Conservation (phyloP, 2,329 filamentous ascomycete genomes). For the Lecanicillium sp. region DNA sequence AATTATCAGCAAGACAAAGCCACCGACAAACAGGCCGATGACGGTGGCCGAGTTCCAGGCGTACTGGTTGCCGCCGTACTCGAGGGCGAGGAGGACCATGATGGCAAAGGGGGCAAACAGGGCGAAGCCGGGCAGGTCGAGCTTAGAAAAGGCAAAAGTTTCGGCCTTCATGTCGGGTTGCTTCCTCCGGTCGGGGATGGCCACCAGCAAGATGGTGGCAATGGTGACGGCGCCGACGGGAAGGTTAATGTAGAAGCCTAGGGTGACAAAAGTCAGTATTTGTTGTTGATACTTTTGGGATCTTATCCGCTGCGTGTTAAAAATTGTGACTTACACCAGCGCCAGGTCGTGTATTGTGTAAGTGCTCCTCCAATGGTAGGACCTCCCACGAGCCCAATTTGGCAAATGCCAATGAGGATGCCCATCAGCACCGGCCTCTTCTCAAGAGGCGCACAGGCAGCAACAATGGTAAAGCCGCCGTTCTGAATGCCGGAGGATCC, state of each 20-base stretch:
- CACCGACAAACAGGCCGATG: conserved; percentile 38
- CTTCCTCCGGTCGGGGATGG: conserved; percentile 30
- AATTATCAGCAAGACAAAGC: conserved; percentile 25
- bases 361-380: conserved; percentile 38
- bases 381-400: conserved; percentile 37
- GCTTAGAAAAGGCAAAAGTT: conserved; percentile 17
- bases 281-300: too few species aligned
- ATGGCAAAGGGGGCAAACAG: conserved; percentile 39
- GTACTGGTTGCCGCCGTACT: conserved; percentile 41
- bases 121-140: conserved; percentile 37
- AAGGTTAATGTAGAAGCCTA: conserved; percentile 36
- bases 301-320: too few species aligned
- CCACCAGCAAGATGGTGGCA: conserved; percentile 19
- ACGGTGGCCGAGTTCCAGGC: conserved; percentile 36
- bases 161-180: conserved; percentile 26
- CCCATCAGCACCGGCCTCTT: conserved; percentile 19
- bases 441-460: conserved; percentile 18
- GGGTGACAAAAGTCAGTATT: not conserved
- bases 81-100: conserved; percentile 42
- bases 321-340: conserved; percentile 36
- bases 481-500: conserved; percentile 37
- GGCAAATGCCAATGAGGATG: conserved; percentile 23
- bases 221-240: conserved; percentile 29
- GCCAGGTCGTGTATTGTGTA: conserved; percentile 29
- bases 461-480: conserved; percentile 25